Base-by-base conservation (phyloP, 2,329 filamentous ascomycete genomes). In the Leptographium flavum region DNA sequence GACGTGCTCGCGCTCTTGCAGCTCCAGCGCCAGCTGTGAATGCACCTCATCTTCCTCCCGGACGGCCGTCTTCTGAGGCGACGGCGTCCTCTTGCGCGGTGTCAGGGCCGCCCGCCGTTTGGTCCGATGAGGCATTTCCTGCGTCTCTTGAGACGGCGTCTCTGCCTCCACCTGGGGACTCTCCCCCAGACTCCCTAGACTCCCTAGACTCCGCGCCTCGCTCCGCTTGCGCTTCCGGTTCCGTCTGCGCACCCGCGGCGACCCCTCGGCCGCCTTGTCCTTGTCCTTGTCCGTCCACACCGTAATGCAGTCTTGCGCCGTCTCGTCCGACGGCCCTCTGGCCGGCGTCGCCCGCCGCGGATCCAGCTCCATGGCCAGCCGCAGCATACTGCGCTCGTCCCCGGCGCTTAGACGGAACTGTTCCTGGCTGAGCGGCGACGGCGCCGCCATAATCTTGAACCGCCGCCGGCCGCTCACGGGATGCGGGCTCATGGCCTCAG, bases 291-390 rank as follows among this genome's bases (percentile, higher is more conserved):
- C 51, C 1, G 49, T 50, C 15, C 43, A 48, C 1, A 63, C 61
- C 4, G 57, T 57, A 35, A 63, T 63, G 50, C 60, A 62, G 42
- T 60, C 61, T 9, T 49, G 41, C 9, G 49, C 41, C 5, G 17
- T 30, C 28, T 35, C 32, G 5, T 22, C 32, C 14, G 36, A 13
- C 59, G 54, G 47, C 59, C 33, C 7, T 19, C 14, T 19, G 32
- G n/a, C n/a, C n/a, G n/a, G n/a, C n/a, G n/a, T n/a, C n/a, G n/a
- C n/a, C n/a, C n/a, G n/a, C n/a, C 37, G 42, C 61, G 21, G 58
- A 61, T 73, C 71, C 9, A 74, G 56, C 50, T 73, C 69, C n/a
- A 67, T 63, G 3, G 69, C 64, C 6, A 75, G 59, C 42, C 65
- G 62, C 41, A 69, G 57, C 54, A 73, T 63, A 51, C 68, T 68